phyloP scores from a whole-genome alignment of 2,329 filamentous ascomycete species.

The Apiospora saccharicola region DNA sequence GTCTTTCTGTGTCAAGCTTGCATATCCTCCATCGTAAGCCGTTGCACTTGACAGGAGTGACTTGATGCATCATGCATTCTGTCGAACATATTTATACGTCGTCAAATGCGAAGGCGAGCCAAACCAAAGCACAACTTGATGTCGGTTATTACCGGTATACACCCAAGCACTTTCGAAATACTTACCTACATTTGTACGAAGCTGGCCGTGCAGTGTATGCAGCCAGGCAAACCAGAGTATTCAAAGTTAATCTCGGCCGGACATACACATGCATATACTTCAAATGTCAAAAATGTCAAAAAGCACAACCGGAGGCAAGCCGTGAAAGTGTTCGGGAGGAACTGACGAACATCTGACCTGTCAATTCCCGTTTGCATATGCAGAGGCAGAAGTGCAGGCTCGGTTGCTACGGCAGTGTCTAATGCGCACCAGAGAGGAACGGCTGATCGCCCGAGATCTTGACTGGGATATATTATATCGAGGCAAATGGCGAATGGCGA shows the following conservation, averaged over 20 bases:
- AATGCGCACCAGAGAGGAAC: neutral
- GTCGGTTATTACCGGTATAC: no score
- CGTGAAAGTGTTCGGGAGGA: neutral
- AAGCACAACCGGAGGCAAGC: neutral
- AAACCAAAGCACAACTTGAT: no score
- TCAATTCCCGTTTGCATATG: neutral
- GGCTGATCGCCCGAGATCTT: neutral
- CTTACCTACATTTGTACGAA: neutral
- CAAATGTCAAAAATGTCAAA: conserved; percentile 3
- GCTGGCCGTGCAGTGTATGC: neutral
- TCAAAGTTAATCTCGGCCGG: neutral
- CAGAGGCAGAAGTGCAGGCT: neutral
- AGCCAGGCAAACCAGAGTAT: rapidly evolving
- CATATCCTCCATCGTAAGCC: no score
- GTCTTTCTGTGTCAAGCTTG: no score
- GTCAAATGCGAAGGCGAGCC: no score
- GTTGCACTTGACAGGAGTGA: no score
- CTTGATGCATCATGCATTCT: no score
- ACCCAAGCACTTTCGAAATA: neutral
- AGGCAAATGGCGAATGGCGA: neutral
- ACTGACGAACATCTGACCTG: conserved; percentile 7
- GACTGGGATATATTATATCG: neutral
- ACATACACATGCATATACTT: neutral
- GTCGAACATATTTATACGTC: no score
- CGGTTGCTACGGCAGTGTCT: neutral